These are phyloP conservation scores for Leucocoprinus leucothites DNA, from an alignment of 768 basidiomycete species.

Conservation along the genomic window DNA sequence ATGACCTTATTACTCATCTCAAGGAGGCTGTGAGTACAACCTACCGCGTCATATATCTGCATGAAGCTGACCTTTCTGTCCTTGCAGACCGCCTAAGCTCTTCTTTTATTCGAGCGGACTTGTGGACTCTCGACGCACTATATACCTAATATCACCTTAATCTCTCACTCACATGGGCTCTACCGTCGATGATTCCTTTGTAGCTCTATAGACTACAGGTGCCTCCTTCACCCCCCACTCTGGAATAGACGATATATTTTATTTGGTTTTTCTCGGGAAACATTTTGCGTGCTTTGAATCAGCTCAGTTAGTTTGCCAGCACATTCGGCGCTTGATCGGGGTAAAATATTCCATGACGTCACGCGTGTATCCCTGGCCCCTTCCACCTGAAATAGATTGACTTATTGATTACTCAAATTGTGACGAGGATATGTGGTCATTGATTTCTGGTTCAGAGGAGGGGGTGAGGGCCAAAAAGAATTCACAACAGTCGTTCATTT, in stretches of 20 bases:
- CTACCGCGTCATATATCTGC: too few relatives aligned
- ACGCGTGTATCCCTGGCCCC: neutral
- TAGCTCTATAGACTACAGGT: slow-evolving; percentile 8
- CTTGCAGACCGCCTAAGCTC: slow-evolving; percentile 21
- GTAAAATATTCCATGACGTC: slow-evolving; percentile 6
- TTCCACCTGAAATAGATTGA: too few relatives aligned
- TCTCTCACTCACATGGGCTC: neutral
- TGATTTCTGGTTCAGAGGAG: too few relatives aligned
- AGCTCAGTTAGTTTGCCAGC: neutral
- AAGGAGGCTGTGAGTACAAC: slow-evolving; percentile 68
- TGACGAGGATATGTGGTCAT: too few relatives aligned
- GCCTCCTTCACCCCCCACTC: slow-evolving; percentile 14
- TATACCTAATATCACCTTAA: slow-evolving; percentile 8
- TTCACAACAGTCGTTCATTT: too few relatives aligned
- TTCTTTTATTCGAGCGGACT: neutral
- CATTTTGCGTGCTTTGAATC: neutral
- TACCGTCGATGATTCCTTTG: neutral
- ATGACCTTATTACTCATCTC: slow-evolving; percentile 85
- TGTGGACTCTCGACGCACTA: neutral
- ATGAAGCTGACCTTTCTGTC: neutral
- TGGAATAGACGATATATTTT: slow-evolving; percentile 6
- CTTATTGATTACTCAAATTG: too few relatives aligned
- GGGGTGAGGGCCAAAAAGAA: too few relatives aligned
- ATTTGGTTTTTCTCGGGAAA: neutral
- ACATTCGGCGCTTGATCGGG: neutral